Percentiles rank a stretch among this genome's conserved stretches.
Evolutionary conservation across 2,329 filamentous ascomycete genomes (phyloP).

Genomic region (Tolypocladium nubicola): DNA sequence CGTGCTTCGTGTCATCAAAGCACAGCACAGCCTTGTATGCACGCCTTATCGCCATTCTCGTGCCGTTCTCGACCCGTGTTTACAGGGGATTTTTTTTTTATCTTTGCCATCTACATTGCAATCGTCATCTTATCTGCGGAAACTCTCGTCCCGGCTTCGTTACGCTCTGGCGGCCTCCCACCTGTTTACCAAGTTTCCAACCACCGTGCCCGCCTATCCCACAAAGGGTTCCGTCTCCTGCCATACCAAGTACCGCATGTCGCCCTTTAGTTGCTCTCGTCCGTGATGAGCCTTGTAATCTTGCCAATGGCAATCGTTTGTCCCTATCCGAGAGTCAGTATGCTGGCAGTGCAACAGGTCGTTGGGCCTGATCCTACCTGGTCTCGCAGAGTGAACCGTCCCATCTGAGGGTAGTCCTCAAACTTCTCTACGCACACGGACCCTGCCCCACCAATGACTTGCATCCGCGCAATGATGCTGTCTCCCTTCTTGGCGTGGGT

Average conservation of each 20-base stretch:
- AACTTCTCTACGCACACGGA: constrained; percentile 89
- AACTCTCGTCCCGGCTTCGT: neutral
- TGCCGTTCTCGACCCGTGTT: neutral
- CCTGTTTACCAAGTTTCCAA: neutral
- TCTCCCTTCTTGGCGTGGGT: constrained; percentile 76
- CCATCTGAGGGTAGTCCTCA: constrained; percentile 91
- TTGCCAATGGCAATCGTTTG: constrained; percentile 99
- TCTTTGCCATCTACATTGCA: neutral
- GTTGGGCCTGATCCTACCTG: constrained; percentile 46
- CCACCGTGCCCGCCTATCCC: neutral
- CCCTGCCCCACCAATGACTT: constrained; percentile 76
- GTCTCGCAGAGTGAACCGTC: constrained; percentile 81
- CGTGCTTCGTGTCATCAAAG: neutral
- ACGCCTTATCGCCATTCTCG: neutral
- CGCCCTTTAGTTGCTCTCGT: constrained; percentile 8
- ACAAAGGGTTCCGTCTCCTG: neutral
- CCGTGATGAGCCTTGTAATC: constrained; percentile 74
- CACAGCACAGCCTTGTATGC: neutral
- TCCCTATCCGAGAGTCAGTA: constrained; percentile 44
- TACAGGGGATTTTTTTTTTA: constrained; percentile 1
- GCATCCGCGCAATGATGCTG: constrained; percentile 84
- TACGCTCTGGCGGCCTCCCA: neutral
- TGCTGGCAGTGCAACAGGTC: neutral
- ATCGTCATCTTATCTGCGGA: neutral
- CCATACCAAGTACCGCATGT: neutral